Base-by-base conservation (phyloP, 2,329 filamentous ascomycete genomes). In the Pseudogymnoascus sp. region DNA sequence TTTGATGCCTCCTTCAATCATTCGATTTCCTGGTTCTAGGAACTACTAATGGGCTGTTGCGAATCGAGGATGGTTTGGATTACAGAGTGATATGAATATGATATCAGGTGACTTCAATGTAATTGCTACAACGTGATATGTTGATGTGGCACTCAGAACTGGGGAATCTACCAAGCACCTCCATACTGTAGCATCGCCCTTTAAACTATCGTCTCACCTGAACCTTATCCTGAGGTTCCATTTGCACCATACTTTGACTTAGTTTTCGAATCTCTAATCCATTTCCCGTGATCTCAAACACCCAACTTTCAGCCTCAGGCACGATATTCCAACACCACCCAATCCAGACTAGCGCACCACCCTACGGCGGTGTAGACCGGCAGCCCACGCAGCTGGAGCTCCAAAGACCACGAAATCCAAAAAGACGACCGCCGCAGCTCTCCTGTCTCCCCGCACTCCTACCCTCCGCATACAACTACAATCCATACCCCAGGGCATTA, bases 381-480 rank as follows among this genome's bases (percentile, higher is more conserved):
- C 29, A 33, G 53, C 38, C 40, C 42, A 26, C 29, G 61, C 38
- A 44, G 61, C 53, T 29, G 42, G 31, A 63, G 62, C 62, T 63
- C 26, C 53, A 63, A 63, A 63, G 62, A 63, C 62, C 62, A 63
- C 62, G 62, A 63, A 63, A 37, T 40, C 56, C 62, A 63, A 35
- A 60, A 63, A 44, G 35, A 29, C 26, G 61, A 40, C 59, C 31
- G 37, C 59, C 33, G 44, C 61, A 63, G 50, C 42, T 59, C 61
- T 42, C 61, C 44, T 62, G 61, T 47, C 31, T 47, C 31, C 61
- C 33, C 61, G 24, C 61, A 59, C 61, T 47, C 42, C 6, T 7
- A 29, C 26, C 26, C 26, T 3, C 42, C 10, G 19, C 42, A 44
- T 44, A 50, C 14, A n/a, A 21, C 44, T 8, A 47, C 42, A 16